Percentiles rank a stretch among this genome's conserved stretches.
These are phyloP conservation scores for Viola pubescens DNA, from an alignment of 441 rosid species.

Conservation along the genomic window DNA sequence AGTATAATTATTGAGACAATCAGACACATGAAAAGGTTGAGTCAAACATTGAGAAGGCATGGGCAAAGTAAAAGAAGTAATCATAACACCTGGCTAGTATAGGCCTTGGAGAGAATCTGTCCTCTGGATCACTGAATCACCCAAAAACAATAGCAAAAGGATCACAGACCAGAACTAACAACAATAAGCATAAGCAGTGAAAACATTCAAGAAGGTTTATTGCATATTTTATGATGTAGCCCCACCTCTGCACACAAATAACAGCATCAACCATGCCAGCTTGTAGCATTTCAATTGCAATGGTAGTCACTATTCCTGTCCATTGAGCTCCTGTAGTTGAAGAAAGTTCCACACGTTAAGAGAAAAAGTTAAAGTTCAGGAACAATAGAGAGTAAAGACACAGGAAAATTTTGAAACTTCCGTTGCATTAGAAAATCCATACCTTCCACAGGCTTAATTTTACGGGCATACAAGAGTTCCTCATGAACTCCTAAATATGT, in stretches of 20 bases:
- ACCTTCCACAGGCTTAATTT: conserved; percentile 80
- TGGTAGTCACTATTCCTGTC: conserved; percentile 92
- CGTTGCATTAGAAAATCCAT: background rate
- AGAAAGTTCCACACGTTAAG: conserved; percentile 10
- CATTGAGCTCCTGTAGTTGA: conserved; percentile 76
- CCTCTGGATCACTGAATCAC: conserved; percentile 69
- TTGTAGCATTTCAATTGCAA: conserved; percentile 88
- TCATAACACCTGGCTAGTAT: conserved; percentile 67
- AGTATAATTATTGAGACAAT: conserved; percentile 14
- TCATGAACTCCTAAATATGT: conserved; percentile 76
- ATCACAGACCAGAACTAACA: background rate
- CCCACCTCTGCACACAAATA: conserved; percentile 88
- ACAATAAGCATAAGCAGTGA: conserved; percentile 1
- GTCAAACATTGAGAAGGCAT: conserved; percentile 1
- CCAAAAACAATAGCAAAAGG: conserved; percentile 1
- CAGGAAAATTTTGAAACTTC: background rate
- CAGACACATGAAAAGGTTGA: conserved; percentile 2
- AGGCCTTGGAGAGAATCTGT: conserved; percentile 85
- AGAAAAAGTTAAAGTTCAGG: conserved; percentile 15
- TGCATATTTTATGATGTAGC: conserved; percentile 1
- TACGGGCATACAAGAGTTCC: conserved; percentile 78
- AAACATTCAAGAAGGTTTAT: background rate
- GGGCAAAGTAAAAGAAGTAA: conserved; percentile 13
- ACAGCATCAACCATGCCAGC: conserved; percentile 87
- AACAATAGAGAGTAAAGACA: conserved; percentile 1